A percentile compares a stretch with the other conserved stretches of the same genome.
Conservation (phyloP, 495 filamentous ascomycete species). For the Bacidia gigantensis region DNA sequence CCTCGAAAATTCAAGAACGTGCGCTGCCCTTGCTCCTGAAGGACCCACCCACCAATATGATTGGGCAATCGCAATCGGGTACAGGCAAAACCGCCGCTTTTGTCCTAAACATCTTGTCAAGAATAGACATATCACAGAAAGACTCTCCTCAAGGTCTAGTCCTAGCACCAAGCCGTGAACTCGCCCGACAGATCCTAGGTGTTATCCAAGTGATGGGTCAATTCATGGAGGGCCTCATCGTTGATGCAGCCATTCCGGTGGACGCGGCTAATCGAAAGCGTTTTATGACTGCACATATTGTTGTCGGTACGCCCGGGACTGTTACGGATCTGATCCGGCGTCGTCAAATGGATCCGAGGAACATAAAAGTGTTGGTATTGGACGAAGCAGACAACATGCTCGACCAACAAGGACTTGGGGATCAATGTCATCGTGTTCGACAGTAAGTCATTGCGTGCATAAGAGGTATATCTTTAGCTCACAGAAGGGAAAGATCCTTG, state of each 20-base stretch:
- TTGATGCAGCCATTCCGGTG: constrained; percentile 69
- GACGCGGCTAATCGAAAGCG: constrained; percentile 47
- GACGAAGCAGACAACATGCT: constrained; percentile 97
- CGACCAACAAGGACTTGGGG: constrained; percentile 84
- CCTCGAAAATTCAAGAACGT: constrained; percentile 92
- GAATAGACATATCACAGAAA: constrained; percentile 51
- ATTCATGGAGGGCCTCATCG: constrained; percentile 56
- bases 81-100: constrained; percentile 98
- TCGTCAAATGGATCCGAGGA: constrained; percentile 46
- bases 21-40: constrained; percentile 75
- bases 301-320: constrained; percentile 91
- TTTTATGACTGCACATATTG: constrained; percentile 53
- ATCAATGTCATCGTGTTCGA: constrained; percentile 86
- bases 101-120: constrained; percentile 75
- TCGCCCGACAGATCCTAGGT: constrained; percentile 84
- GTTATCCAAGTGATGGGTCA: constrained; percentile 71
- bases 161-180: constrained; percentile 83
- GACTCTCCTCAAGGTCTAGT: constrained; percentile 70
- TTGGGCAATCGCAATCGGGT: constrained; percentile 95
- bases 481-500: constrained; percentile 39
- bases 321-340: constrained; percentile 72
- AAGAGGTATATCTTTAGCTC: no score
- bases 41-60: constrained; percentile 78
- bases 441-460: no score
- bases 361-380: constrained; percentile 66